Evolutionary conservation across 2,329 filamentous ascomycete species (phyloP).

Genomic region (Akanthomyces uredinophilus): DNA sequence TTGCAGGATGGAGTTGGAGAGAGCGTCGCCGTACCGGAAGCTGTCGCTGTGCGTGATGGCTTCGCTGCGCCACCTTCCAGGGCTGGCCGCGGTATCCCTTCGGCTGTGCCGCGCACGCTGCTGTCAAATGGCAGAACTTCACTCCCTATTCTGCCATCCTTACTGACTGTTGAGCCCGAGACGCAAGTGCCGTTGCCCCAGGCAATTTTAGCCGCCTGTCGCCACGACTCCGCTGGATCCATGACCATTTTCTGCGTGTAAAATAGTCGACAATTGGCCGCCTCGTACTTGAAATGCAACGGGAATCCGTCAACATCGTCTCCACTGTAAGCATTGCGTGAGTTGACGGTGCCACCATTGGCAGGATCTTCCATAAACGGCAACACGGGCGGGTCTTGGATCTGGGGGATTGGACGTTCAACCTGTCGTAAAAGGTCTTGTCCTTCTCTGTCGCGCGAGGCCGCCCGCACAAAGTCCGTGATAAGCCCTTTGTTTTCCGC

Average conservation of each 20-base stretch:
- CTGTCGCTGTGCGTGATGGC: neutral
- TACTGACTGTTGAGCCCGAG: neutral
- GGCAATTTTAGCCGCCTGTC: conserved; percentile 12
- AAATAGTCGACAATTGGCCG: conserved; percentile 56
- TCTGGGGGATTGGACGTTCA: neutral
- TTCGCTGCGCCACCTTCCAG: neutral
- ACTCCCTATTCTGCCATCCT: neutral
- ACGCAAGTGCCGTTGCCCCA: conserved; percentile 2
- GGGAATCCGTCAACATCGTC: conserved; percentile 29
- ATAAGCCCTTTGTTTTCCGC: neutral
- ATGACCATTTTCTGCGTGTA: conserved; percentile 50
- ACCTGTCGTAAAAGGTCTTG: neutral
- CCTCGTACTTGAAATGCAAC: conserved; percentile 56
- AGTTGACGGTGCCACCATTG: conserved; percentile 16
- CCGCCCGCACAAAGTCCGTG: neutral
- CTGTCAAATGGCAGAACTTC: neutral
- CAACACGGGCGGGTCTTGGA: neutral
- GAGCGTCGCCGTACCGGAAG: too few relatives aligned
- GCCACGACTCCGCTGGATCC: conserved; percentile 50
- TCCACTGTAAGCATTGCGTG: conserved; percentile 20
- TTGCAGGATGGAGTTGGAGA: too few relatives aligned
- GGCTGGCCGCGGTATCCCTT: neutral
- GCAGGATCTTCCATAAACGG: neutral
- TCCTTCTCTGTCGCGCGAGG: neutral
- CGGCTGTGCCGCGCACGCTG: neutral